Percentiles rank a stretch among this genome's conserved stretches.
These are phyloP conservation scores for Vachellia collinsii DNA, from an alignment of 306 rosid genomes.

Conservation along the genomic window DNA sequence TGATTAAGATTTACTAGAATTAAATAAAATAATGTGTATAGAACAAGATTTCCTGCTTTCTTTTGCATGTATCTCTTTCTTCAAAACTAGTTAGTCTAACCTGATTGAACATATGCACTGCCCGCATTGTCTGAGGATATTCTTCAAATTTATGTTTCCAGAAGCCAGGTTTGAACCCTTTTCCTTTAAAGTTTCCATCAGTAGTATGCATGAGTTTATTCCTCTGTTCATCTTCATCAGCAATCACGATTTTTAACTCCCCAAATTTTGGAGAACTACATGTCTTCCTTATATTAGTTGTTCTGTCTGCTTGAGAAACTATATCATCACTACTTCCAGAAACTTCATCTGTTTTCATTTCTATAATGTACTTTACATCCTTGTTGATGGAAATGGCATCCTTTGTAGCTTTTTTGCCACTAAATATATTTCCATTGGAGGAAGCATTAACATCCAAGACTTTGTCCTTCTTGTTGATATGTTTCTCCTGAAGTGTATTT, in stretches of 20 bases:
- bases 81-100: constrained; percentile 48
- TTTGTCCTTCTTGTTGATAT: constrained; percentile 44
- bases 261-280: constrained; percentile 64
- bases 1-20: constrained; percentile 6
- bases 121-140: constrained; percentile 61
- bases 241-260: constrained; percentile 63
- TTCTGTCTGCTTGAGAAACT: constrained; percentile 65
- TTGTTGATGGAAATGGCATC: constrained; percentile 48
- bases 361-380: constrained; percentile 44
- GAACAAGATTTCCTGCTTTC: constrained; percentile 11
- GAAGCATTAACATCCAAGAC: constrained; percentile 44
- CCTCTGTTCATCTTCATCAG: constrained; percentile 65
- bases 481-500: constrained; percentile 44
- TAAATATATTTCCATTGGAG: constrained; percentile 41
- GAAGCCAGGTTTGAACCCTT: constrained; percentile 63
- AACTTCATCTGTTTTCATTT: constrained; percentile 51
- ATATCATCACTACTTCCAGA: constrained; percentile 57
- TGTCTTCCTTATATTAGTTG: constrained; percentile 65
- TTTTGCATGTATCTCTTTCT: constrained; percentile 22
- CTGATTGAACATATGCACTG: constrained; percentile 66
- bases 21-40: neutral
- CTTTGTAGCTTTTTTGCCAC: constrained; percentile 47
- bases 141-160: constrained; percentile 75
- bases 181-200: constrained; percentile 74
- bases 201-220: constrained; percentile 34